Conservation (phyloP, 208 protist species). For the Novymonas esmeraldas region DNA sequence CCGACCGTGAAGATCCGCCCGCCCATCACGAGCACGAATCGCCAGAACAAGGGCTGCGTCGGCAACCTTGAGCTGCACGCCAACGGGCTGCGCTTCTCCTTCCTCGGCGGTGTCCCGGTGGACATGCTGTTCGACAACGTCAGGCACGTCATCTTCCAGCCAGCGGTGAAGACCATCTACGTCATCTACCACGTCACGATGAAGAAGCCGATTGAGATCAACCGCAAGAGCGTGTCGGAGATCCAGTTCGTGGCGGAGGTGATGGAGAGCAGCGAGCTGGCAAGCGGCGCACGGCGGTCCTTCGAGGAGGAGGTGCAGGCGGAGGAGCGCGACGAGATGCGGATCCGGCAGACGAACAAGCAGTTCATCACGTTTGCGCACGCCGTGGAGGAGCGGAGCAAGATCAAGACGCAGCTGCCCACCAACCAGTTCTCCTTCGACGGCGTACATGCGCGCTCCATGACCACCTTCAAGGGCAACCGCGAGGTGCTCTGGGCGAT, state of each 20-base stretch:
- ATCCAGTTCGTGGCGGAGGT: constrained; percentile 98
- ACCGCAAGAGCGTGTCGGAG: constrained; percentile 95
- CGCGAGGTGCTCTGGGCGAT: constrained; percentile 85
- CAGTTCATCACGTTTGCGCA: constrained; percentile 84
- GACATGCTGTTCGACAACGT: constrained; percentile 97
- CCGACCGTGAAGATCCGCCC: constrained; percentile 93
- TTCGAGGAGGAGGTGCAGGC: constrained; percentile 82
- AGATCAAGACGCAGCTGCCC: constrained; percentile 81
- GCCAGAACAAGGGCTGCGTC: constrained; percentile 78
- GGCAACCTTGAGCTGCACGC: constrained; percentile 94
- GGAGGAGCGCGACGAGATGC: constrained; percentile 74
- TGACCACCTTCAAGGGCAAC: constrained; percentile 79
- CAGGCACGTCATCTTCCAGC: constrained; percentile 97
- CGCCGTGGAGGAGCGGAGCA: constrained; percentile 68
- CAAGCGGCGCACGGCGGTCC: constrained; percentile 48
- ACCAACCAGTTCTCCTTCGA: constrained; percentile 85
- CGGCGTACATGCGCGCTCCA: constrained; percentile 74
- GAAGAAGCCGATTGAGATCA: constrained; percentile 96
- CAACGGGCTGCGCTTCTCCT: constrained; percentile 96
- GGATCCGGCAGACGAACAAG: constrained; percentile 80
- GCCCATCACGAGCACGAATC: constrained; percentile 59
- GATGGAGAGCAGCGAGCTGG: constrained; percentile 89
- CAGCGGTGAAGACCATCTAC: constrained; percentile 87
- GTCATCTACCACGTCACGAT: constrained; percentile 98
- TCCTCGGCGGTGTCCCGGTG: constrained; percentile 74